Conservation (phyloP, 2,329 filamentous ascomycete genomes). For the Alternaria hordeiaustralica region DNA sequence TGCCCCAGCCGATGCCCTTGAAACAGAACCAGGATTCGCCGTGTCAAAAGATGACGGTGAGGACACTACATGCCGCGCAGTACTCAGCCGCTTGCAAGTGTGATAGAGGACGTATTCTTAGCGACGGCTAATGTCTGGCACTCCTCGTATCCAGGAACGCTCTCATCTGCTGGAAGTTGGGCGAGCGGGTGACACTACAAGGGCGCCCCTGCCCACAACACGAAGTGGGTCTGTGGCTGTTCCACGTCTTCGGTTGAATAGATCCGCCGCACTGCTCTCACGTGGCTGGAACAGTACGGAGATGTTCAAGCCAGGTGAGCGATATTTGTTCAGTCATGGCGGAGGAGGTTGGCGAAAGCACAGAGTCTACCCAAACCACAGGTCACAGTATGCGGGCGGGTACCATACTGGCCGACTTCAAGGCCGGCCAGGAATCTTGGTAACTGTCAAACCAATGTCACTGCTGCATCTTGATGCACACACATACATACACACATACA, state of each 20-base stretch:
- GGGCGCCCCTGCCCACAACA: slow-evolving; percentile 33
- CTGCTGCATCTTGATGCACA: slow-evolving; percentile 13
- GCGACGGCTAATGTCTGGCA: slow-evolving; percentile 24
- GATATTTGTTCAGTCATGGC: slow-evolving; percentile 16
- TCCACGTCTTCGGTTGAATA: slow-evolving; percentile 31
- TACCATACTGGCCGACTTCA: slow-evolving; percentile 20
- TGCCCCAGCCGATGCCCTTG: not conserved
- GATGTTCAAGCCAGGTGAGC: slow-evolving; percentile 8
- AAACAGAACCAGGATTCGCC: not conserved
- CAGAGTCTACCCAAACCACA: slow-evolving; percentile 15
- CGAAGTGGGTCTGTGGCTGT: slow-evolving; percentile 35
- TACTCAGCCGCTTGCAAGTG: not conserved
- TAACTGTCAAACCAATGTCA: slow-evolving; percentile 13
- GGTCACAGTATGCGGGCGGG: slow-evolving; percentile 5
- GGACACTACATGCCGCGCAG: not conserved
- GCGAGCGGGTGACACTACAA: slow-evolving; percentile 36
- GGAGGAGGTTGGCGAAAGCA: slow-evolving; percentile 22
- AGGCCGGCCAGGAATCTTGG: slow-evolving; percentile 17
- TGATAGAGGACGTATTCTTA: slow-evolving; percentile 10
- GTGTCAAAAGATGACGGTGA: not conserved
- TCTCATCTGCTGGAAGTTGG: slow-evolving; percentile 21
- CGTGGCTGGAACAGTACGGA: slow-evolving; percentile 36
- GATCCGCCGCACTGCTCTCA: slow-evolving; percentile 35
- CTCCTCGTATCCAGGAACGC: slow-evolving; percentile 32
- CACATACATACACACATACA: not conserved